These are phyloP conservation scores for Cryptococcus hybrid DNA, from an alignment of 1,284 basidiomycete species.

Conservation along the genomic window DNA sequence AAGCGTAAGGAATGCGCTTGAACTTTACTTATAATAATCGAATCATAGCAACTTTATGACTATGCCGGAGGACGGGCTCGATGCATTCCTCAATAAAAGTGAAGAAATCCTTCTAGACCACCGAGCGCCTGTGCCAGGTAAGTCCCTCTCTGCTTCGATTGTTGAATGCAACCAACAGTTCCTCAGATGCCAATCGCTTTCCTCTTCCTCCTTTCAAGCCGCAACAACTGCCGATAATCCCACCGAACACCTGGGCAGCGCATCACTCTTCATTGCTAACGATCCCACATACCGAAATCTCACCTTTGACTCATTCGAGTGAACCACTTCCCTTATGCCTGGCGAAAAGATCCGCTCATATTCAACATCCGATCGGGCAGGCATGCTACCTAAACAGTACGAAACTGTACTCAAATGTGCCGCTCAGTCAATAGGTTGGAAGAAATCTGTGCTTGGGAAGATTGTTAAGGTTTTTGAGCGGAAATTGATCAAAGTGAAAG, in stretches of 20 bases:
- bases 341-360: constrained; percentile 33
- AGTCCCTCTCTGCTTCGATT: neutral
- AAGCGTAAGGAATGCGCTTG: too few relatives aligned
- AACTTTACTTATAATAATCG: neutral
- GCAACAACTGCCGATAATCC: neutral
- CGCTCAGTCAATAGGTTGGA: constrained; percentile 32
- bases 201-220: constrained; percentile 9
- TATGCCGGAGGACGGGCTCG: constrained; percentile 31
- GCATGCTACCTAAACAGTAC: constrained; percentile 25
- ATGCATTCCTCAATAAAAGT: constrained; percentile 28
- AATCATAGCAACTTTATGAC: constrained; percentile 22
- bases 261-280: constrained; percentile 13
- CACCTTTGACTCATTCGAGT: constrained; percentile 4
- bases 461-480: constrained; percentile 34
- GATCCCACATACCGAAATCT: neutral
- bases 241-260: constrained; percentile 20
- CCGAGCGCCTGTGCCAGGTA: constrained; percentile 14
- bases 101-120: constrained; percentile 33
- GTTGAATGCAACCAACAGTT: neutral
- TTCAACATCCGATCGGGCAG: constrained; percentile 23
- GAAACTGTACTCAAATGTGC: constrained; percentile 27
- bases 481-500: constrained; percentile 19
- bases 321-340: constrained; percentile 30
- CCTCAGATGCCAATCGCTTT: constrained; percentile 15
- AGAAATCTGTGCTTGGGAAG: constrained; percentile 13